Conservation (phyloP, 148 eudicot genomes). For the Rhododendron molle region DNA sequence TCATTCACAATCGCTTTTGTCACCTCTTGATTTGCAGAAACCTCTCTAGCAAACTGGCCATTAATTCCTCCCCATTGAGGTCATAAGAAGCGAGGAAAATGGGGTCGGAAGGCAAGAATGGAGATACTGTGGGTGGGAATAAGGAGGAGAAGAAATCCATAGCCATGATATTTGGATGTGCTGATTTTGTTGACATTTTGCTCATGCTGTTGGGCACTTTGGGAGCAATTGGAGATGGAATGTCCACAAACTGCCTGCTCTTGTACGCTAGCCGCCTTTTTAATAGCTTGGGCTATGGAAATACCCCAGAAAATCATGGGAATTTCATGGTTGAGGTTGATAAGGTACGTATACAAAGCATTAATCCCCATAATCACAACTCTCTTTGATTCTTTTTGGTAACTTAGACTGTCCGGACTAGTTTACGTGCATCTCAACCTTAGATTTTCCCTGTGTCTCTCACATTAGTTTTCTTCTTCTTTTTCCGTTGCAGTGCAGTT, state of each 20-base stretch:
- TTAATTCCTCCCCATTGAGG: background rate
- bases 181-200: conserved; percentile 53
- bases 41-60: background rate
- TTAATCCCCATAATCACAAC: background rate
- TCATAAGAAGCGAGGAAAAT: background rate
- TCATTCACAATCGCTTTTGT: background rate
- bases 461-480: conserved; percentile 10
- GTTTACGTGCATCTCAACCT: background rate
- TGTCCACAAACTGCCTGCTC: conserved; percentile 75
- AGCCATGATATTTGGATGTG: conserved; percentile 50
- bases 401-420: background rate
- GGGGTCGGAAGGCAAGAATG: conserved; percentile 17
- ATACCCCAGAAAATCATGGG: conserved; percentile 22
- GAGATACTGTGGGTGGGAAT: conserved; percentile 10
- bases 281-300: conserved; percentile 72
- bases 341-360: conserved; percentile 50
- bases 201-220: conserved; percentile 69
- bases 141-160: conserved; percentile 27
- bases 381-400: background rate
- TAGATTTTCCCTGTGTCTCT: no score
- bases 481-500: conserved; percentile 62
- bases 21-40: background rate
- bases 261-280: conserved; percentile 72
- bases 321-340: conserved; percentile 73
- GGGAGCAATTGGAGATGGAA: conserved; percentile 96